Percentiles rank a stretch among this genome's conserved stretches.
phyloP scores from a whole-genome alignment of 83 land plant species.

The Picea abies region DNA sequence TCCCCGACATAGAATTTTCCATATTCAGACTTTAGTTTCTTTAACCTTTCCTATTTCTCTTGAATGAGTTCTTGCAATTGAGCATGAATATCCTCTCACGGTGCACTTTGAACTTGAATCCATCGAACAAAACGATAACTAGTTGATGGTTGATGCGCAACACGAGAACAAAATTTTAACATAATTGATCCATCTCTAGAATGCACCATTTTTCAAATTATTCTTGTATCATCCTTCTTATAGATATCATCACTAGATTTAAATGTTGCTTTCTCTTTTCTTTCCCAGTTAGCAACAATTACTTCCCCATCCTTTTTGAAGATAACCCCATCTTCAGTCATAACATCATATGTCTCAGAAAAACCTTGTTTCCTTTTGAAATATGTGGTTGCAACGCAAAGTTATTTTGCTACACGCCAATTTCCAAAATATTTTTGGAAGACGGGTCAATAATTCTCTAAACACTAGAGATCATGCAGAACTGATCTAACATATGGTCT shows the following conservation, averaged over 20 bases:
- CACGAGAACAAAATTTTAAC: no score
- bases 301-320: slow-evolving; percentile 29
- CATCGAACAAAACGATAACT: no score
- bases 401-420: slow-evolving; percentile 25
- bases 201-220: background rate
- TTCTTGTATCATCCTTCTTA: slow-evolving; percentile 1
- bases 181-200: no score
- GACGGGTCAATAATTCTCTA: slow-evolving; percentile 12
- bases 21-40: slow-evolving; percentile 77
- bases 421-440: slow-evolving; percentile 25
- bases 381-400: slow-evolving; percentile 20
- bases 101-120: no score
- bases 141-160: no score
- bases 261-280: background rate
- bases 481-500: slow-evolving; percentile 8
- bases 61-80: no score
- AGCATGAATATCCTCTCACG: no score
- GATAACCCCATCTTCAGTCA: slow-evolving; percentile 27
- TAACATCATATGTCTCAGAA: slow-evolving; percentile 15
- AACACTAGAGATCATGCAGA: slow-evolving; percentile 14
- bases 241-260: background rate
- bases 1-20: slow-evolving; percentile 86
- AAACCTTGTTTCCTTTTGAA: slow-evolving; percentile 10
- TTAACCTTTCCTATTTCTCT: slow-evolving; percentile 72
- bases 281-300: slow-evolving; percentile 11